Conservation (phyloP, 2,329 filamentous ascomycete genomes). For the Nothophaeocryptopus gaeumannii region DNA sequence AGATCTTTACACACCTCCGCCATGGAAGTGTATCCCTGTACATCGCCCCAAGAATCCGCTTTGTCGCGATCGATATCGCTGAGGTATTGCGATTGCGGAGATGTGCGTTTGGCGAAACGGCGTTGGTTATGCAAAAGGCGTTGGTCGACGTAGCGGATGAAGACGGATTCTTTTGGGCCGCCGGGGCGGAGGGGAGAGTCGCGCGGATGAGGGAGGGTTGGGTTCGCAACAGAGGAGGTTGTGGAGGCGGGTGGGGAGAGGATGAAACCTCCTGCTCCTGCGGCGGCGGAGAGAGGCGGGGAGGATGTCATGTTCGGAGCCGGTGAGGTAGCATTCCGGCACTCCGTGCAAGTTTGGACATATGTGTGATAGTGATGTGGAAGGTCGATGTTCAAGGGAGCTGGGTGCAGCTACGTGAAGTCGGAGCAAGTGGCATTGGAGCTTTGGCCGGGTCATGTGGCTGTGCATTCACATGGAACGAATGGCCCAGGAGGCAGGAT, state of each 20-base stretch:
- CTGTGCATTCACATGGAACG: too few relatives aligned
- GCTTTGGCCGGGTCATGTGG: too few relatives aligned
- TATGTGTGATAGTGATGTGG: too few relatives aligned
- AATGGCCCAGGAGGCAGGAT: too few relatives aligned
- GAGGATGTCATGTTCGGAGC: too few relatives aligned
- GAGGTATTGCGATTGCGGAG: slow-evolving; percentile 21
- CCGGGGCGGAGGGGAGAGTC: slow-evolving; percentile 53
- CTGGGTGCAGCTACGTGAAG: too few relatives aligned
- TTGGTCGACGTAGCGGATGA: slow-evolving; percentile 58
- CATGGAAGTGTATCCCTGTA: slow-evolving; percentile 59
- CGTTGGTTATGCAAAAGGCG: slow-evolving; percentile 51
- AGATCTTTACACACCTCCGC: slow-evolving; percentile 71
- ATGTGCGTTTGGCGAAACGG: slow-evolving; percentile 52
- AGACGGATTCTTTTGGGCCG: slow-evolving; percentile 56
- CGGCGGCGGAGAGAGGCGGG: background rate
- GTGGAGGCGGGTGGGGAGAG: slow-evolving; percentile 50
- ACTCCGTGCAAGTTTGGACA: too few relatives aligned
- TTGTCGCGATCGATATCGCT: slow-evolving; percentile 28
- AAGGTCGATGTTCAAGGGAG: too few relatives aligned
- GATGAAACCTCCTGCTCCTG: slow-evolving; percentile 41
- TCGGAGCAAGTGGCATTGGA: too few relatives aligned
- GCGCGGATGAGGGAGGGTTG: slow-evolving; percentile 52
- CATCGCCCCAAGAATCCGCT: slow-evolving; percentile 38
- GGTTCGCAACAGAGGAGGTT: slow-evolving; percentile 35
- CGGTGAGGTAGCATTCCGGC: too few relatives aligned